Evolutionary conservation across 441 rosid genomes (phyloP).

Genomic region (Pelargonium fulgidum): DNA sequence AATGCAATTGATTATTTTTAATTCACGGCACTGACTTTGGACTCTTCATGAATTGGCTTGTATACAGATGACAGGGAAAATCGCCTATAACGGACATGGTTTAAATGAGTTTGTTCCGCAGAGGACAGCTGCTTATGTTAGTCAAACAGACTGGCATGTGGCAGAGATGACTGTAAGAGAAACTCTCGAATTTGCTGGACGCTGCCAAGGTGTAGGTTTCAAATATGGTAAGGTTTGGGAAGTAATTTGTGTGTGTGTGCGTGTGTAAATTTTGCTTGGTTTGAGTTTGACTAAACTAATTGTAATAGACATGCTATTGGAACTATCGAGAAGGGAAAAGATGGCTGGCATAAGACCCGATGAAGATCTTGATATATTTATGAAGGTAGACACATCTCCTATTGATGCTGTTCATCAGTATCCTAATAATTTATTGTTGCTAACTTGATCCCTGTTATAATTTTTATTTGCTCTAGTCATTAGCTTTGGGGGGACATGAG

Average conservation of each 20-base stretch:
- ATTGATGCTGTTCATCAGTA: conserved; percentile 10
- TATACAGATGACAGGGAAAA: conserved; percentile 60
- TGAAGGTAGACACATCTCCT: conserved; percentile 59
- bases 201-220: conserved; percentile 95
- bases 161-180: conserved; percentile 96
- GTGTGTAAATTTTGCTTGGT: background rate
- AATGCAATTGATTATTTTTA: background rate
- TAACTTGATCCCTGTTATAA: conserved; percentile 15
- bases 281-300: conserved; percentile 27
- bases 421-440: conserved; percentile 2
- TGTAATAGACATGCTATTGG: conserved; percentile 78
- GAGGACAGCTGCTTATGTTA: conserved; percentile 90
- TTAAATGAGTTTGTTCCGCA: conserved; percentile 81
- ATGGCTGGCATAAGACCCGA: conserved; percentile 86
- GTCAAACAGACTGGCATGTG: conserved; percentile 92
- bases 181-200: conserved; percentile 80
- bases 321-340: conserved; percentile 94
- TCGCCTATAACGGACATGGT: conserved; percentile 73
- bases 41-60: conserved; percentile 15
- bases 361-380: conserved; percentile 97
- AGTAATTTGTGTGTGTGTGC: background rate
- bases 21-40: background rate
- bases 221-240: conserved; percentile 62
- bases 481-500: conserved; percentile 85
- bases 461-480: conserved; percentile 45